Evolutionary conservation across 306 rosid genomes (phyloP).

Genomic region (Cucurbita pepo): DNA sequence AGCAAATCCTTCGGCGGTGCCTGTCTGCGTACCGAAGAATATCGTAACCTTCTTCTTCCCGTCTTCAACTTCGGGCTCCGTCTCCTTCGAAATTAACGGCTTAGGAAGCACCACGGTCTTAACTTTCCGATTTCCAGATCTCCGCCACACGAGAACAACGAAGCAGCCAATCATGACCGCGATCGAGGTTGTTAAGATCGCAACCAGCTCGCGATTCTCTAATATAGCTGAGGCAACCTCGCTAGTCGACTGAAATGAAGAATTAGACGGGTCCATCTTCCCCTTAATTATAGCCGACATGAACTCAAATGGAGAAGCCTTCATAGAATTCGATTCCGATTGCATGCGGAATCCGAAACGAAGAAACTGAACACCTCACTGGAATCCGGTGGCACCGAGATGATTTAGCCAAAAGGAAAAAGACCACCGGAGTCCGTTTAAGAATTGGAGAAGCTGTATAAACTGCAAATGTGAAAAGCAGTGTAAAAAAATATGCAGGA

Average conservation of each 20-base stretch:
- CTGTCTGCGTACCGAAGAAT: conserved; percentile 97
- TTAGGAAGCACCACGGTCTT: conserved; percentile 26
- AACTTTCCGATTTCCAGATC: conserved; percentile 32
- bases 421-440: conserved; percentile 4
- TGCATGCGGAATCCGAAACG: not conserved
- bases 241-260: conserved; percentile 3
- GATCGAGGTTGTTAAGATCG: conserved; percentile 64
- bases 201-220: conserved; percentile 50
- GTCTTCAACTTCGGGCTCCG: conserved; percentile 49
- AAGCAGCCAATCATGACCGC: conserved; percentile 81
- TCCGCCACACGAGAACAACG: conserved; percentile 64
- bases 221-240: conserved; percentile 34
- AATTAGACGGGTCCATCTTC: conserved; percentile 6
- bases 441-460: not conserved
- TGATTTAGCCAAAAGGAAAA: not conserved
- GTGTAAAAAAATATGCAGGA: not conserved
- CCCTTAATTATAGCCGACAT: conserved; percentile 12
- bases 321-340: conserved; percentile 7
- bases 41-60: conserved; percentile 72
- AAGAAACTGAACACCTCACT: not conserved
- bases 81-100: conserved; percentile 22
- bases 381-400: conserved; percentile 7
- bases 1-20: conserved; percentile 96
- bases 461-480: not conserved
- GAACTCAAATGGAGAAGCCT: conserved; percentile 5